Evolutionary conservation across 2,329 filamentous ascomycete genomes (phyloP), one percentile per base, ranked within the genome.

Genomic region (Neofusicoccum ribis): DNA sequence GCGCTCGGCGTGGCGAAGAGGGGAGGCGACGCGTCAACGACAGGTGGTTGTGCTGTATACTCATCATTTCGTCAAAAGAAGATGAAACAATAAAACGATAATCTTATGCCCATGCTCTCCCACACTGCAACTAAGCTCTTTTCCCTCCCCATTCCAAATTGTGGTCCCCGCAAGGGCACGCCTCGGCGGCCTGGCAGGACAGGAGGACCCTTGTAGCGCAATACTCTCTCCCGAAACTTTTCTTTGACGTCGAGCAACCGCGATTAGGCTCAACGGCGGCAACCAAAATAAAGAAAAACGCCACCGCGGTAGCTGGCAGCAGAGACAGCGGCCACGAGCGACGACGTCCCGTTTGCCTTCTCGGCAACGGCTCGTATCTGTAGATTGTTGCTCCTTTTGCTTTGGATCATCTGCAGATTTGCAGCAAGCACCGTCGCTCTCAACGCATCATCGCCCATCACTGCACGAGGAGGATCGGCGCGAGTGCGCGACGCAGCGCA

Each of bases 351-450:
- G 41, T 60, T 47, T 60, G 43, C 27, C 56, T 46, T 47, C 56
- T 47, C 41, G 56, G 56, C 43, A 60, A 60, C 56, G 56, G 56
- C 43, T 46, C 56, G 43, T 60, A 36, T 47, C 43, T 60, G 56
- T 60, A 47, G 56, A 60, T 60, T 60, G 56, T 60, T 60, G 36
- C 56, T 60, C 56, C 56, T 60, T 60, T 60, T 37, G 54, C 43
- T 6, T n/a, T 47, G 11, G 56, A 59, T 37, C 41, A 46, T 23
- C 41, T 60, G 56, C 31, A 43, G 56, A 60, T 60, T 47, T 37
- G 56, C 56, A 27, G 39, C 54, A 41, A 46, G 54, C 31, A 44
- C 37, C 41, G 41, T 43, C 39, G 54, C 27, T 46, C 41, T 34
- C 44, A 14, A 47, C 43, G 20, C 54, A 46, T 34, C 41, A 31